Percentiles rank a stretch among this genome's conserved stretches.
Evolutionary conservation across 768 basidiomycete species (phyloP).

Genomic region (Candolleomyces efflorescens): DNA sequence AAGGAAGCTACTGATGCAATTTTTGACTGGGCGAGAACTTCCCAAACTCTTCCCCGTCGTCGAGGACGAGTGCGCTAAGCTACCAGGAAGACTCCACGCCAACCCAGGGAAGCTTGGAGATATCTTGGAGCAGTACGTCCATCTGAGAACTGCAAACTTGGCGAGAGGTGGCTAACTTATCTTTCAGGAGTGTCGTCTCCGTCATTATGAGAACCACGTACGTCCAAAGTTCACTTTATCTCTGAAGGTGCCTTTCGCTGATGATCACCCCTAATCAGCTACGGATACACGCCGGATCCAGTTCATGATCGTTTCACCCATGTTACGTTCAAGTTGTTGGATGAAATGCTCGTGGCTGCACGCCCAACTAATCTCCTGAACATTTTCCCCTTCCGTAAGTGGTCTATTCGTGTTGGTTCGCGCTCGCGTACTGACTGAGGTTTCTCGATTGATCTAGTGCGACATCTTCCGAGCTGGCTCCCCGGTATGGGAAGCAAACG

Average conservation of each 20-base stretch:
- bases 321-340: not conserved
- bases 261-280: not conserved
- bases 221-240: not conserved
- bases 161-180: too few species aligned
- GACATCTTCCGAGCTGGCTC: not conserved
- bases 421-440: not conserved
- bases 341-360: conserved; percentile 2
- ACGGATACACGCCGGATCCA: not conserved
- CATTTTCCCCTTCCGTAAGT: not conserved
- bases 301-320: not conserved
- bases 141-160: not conserved
- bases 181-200: not conserved
- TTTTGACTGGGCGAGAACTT: not conserved
- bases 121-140: not conserved
- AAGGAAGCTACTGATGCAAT: not conserved
- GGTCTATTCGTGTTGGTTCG: not conserved
- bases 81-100: not conserved
- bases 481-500: not conserved
- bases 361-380: not conserved
- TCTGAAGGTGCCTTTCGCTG: not conserved
- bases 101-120: not conserved
- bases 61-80: not conserved
- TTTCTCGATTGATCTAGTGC: not conserved
- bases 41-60: not conserved
- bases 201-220: not conserved